A percentile compares a stretch with the other conserved stretches of the same genome.
Conservation (phyloP, 2,329 filamentous ascomycete genomes). For the Cladorrhinum sp. region DNA sequence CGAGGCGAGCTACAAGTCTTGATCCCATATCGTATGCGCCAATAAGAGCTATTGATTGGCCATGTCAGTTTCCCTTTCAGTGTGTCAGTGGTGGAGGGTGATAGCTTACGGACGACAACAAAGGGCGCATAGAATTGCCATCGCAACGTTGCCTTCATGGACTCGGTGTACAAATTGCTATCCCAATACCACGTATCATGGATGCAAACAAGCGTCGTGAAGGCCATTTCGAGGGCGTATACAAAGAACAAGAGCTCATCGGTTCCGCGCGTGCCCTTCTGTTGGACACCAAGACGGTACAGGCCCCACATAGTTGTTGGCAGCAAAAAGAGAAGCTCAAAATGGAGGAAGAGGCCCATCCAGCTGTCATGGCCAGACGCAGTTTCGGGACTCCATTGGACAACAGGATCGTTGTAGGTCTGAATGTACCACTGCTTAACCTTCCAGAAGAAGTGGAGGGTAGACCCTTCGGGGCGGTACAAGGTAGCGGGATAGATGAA, state of each 20-base stretch:
- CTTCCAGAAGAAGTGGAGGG: constrained; percentile 46
- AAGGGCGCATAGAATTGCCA: constrained; percentile 52
- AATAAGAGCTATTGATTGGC: constrained; percentile 40
- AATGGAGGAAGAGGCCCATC: constrained; percentile 49
- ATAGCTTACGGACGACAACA: constrained; percentile 49
- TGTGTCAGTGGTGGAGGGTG: not conserved
- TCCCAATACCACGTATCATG: constrained; percentile 51
- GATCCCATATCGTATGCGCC: constrained; percentile 54
- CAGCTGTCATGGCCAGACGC: constrained; percentile 41
- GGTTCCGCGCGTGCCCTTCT: constrained; percentile 34
- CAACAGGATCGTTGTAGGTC: constrained; percentile 53
- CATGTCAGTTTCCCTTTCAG: not conserved
- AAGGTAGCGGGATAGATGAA: constrained; percentile 52
- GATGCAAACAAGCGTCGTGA: constrained; percentile 52
- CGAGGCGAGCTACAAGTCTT: constrained; percentile 45
- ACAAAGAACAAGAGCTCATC: constrained; percentile 51
- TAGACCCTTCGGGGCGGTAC: constrained; percentile 40
- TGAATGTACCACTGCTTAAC: constrained; percentile 47
- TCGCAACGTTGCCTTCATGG: constrained; percentile 46
- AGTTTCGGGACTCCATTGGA: constrained; percentile 35
- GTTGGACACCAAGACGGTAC: constrained; percentile 34
- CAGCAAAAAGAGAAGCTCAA: constrained; percentile 51
- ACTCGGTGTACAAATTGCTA: constrained; percentile 39
- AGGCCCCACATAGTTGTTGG: constrained; percentile 50
- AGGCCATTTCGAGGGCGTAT: constrained; percentile 49